phyloP scores from a whole-genome alignment of 2,329 filamentous ascomycete species.

The Ophiocordyceps australis region DNA sequence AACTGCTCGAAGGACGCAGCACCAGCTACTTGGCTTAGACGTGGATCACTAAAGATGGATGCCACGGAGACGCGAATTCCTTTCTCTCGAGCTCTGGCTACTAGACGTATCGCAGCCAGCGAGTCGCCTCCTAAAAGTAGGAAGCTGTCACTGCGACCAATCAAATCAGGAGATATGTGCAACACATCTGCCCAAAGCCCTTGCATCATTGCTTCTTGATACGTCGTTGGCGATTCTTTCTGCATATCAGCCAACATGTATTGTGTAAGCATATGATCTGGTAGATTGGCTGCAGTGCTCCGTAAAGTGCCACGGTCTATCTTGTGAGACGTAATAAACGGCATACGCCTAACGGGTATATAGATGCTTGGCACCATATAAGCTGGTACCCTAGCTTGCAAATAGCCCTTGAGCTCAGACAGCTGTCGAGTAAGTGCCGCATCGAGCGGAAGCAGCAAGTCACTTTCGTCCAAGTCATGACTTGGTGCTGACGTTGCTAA shows the following conservation, averaged over 20 bases:
- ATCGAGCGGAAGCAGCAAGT: not conserved
- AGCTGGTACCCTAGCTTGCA: not conserved
- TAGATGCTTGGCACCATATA: not conserved
- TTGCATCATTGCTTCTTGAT: not conserved
- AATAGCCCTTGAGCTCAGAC: not conserved
- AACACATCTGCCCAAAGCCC: slow-evolving; percentile 14
- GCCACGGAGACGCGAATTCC: slow-evolving; percentile 3
- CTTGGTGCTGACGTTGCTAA: not conserved
- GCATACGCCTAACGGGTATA: not conserved
- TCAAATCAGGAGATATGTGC: slow-evolving; percentile 6
- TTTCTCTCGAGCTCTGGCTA: slow-evolving; percentile 3
- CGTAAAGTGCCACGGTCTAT: not conserved
- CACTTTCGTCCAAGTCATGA: not conserved
- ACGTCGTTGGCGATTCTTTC: not conserved
- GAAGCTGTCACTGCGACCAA: slow-evolving; percentile 8
- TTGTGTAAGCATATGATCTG: not conserved
- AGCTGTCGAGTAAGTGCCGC: not conserved
- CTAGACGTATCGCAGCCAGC: slow-evolving; percentile 7
- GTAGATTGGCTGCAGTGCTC: not conserved
- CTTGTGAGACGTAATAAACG: not conserved
- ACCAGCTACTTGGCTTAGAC: not conserved
- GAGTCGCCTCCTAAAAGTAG: slow-evolving; percentile 13
- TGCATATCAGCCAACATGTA: not conserved
- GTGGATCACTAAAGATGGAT: not conserved
- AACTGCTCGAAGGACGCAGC: not conserved